Evolutionary conservation across 371 early-diverging fungal species (phyloP).

Genomic region (Mortierella sp.): DNA sequence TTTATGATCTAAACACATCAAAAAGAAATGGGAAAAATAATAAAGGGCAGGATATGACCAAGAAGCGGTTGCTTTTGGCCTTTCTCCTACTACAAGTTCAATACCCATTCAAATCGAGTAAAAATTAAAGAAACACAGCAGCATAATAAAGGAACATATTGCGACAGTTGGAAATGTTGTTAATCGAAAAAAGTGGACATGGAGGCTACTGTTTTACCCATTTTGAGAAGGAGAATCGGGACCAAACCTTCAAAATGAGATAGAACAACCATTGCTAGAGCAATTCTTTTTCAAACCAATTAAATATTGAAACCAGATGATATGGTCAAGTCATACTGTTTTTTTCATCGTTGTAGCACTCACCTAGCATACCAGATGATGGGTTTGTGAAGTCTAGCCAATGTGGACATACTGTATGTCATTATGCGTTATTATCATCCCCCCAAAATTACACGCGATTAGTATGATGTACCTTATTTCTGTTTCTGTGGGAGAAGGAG

Average conservation of each 20-base stretch:
- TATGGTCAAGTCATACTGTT: background rate
- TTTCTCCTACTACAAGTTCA: background rate
- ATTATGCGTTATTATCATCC: background rate
- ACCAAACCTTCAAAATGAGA: background rate
- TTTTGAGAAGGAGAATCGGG: background rate
- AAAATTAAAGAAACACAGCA: background rate
- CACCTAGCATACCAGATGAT: background rate
- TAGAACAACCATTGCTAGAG: background rate
- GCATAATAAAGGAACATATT: background rate
- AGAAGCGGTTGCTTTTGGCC: background rate
- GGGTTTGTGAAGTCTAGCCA: background rate
- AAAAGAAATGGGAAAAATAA: background rate
- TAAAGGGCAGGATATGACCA: background rate
- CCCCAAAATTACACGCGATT: background rate
- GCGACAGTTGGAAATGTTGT: background rate
- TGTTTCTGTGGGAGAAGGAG: background rate
- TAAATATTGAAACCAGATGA: background rate
- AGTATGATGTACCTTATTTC: background rate
- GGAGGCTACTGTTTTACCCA: background rate
- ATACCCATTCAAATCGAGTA: background rate
- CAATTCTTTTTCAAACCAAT: slow-evolving; percentile 2
- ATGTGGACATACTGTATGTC: too few relatives aligned
- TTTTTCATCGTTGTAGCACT: background rate
- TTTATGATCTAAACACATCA: background rate
- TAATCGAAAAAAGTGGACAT: background rate